Conservation (phyloP, 2,329 filamentous ascomycete species). For the Fusarium mundagurra region DNA sequence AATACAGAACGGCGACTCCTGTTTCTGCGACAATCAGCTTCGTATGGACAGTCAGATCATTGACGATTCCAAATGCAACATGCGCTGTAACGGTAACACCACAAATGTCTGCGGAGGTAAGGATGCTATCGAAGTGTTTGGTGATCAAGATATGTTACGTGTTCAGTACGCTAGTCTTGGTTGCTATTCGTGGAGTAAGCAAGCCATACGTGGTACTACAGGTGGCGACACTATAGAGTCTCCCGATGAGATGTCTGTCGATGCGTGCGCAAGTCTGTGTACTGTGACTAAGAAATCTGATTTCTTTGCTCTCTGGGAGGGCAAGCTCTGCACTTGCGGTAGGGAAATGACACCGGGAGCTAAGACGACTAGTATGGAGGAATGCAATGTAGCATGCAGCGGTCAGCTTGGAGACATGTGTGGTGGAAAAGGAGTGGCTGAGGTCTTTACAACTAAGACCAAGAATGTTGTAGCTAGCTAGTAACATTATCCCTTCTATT, state of each 20-base stretch:
- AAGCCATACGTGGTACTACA: not conserved
- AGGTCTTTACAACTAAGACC: not conserved
- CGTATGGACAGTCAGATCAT: not conserved
- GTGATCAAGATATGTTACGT: not conserved
- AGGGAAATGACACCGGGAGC: not conserved
- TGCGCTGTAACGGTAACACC: not conserved
- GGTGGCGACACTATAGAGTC: not conserved
- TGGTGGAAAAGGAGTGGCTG: not conserved
- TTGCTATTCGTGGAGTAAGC: not conserved
- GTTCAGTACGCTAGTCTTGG: not conserved
- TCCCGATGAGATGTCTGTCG: not conserved
- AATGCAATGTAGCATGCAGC: not conserved
- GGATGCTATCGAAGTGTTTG: not conserved
- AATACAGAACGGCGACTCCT: not conserved
- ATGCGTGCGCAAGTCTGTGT: not conserved
- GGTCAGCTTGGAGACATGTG: not conserved
- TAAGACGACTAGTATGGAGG: not conserved
- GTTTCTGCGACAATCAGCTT: not conserved
- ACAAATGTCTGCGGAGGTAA: not conserved
- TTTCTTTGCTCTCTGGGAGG: not conserved
- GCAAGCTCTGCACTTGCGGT: not conserved
- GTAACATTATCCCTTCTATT: accelerated
- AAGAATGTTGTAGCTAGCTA: not conserved
- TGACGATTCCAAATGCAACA: not conserved
- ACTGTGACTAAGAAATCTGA: not conserved